Evolutionary conservation across 768 basidiomycete genomes (phyloP).

Genomic region (Leccinum imitatum): DNA sequence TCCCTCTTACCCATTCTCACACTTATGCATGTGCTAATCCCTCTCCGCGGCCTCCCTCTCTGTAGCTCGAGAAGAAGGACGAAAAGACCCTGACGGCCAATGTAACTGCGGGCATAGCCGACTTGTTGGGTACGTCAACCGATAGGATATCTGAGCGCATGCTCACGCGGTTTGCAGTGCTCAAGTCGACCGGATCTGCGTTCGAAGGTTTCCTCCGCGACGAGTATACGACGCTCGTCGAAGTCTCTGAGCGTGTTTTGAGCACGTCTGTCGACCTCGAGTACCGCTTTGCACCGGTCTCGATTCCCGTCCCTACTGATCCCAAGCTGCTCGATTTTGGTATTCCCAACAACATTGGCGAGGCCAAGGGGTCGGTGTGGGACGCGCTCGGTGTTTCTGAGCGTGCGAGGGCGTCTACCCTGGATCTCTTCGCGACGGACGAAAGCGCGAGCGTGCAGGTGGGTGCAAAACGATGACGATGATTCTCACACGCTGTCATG

Average conservation of each 20-base stretch:
- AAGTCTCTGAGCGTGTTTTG: conserved; percentile 88
- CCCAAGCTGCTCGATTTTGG: conserved; percentile 52
- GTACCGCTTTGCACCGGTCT: conserved; percentile 60
- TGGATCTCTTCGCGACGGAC: conserved; percentile 82
- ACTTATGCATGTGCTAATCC: not conserved
- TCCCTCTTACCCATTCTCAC: not conserved
- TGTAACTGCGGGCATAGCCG: conserved; percentile 70
- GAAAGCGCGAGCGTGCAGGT: conserved; percentile 94
- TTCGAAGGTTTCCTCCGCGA: conserved; percentile 82
- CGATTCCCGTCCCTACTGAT: conserved; percentile 49
- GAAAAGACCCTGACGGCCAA: conserved; percentile 61
- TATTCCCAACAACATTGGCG: conserved; percentile 34
- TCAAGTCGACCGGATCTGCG: conserved; percentile 86
- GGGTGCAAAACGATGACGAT: conserved; percentile 13
- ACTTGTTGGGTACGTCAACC: conserved; percentile 65
- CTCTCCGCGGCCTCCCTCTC: not conserved
- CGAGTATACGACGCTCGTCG: conserved; percentile 83
- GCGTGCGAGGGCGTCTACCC: conserved; percentile 58
- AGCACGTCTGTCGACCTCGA: conserved; percentile 81
- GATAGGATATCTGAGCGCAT: not conserved
- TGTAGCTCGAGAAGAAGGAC: conserved; percentile 66
- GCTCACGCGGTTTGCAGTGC: conserved; percentile 45
- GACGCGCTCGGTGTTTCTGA: conserved; percentile 53
- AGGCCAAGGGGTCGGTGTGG: conserved; percentile 53
- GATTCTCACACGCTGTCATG: not conserved